Base-by-base conservation (phyloP, 1,284 basidiomycete genomes). In the Apiotrichum siamense region DNA sequence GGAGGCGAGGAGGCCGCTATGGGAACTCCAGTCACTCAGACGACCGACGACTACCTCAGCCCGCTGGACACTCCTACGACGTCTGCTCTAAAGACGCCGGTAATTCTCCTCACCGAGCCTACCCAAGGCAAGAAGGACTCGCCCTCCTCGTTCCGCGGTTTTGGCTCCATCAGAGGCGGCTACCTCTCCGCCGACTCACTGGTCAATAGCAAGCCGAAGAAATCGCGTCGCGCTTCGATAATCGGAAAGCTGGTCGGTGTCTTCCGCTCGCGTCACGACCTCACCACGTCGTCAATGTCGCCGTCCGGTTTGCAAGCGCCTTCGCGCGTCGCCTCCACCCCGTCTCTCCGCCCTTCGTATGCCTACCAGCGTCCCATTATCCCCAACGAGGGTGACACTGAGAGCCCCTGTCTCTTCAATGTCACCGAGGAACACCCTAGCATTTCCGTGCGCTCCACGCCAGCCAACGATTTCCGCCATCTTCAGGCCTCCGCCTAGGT, bases 311-410 rank as follows among this genome's bases (percentile, higher is more conserved):
- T 31, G 11, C 29, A 15, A n/a, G 13, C 7, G 17, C 7, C 33
- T 15, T n/a, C 17, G 7, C 10, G 13, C 33, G 13, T 15, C 10
- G 33, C 17, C 33, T 35, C 13, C 33, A 17, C 17, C 11, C 29
- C 29, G 29, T 11, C 29, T 31, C 29, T 15, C 11, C 29, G 29
- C 17, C 10, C 12, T 17, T n/a, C 33, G 33, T 7, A 7, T 35
- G 18, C 36, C 5, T 59, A 59, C 51, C n/a, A 29, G 20, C 52
- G 57, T 17, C 57, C 57, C 13, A 17, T 24, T 1, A 38, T 59
- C 36, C 27, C 43, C 29, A 55, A 59, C 50, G 57, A 59, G 49
- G 54, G 57, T 24, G 44, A 59, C 54, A 59, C 57, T 7, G 57
- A 59, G 35, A 51, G 48, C 38, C 57, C 57, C 3, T 59, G 57